Evolutionary conservation across 257 asterid genomes (phyloP).

Genomic region (Rauvolfia tetraphylla): DNA sequence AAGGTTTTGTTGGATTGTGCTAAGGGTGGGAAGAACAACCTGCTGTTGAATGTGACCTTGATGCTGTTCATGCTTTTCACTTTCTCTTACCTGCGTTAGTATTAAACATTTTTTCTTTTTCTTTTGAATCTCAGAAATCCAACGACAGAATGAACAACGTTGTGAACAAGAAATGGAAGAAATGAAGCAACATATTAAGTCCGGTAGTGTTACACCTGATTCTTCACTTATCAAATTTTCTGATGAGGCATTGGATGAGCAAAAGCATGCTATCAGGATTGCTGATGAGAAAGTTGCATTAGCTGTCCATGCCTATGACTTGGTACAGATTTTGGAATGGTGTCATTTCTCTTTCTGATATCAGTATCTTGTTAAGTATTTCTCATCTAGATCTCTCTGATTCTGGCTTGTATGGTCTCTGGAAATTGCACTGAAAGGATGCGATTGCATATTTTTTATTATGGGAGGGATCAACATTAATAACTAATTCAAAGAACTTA

Average conservation of each 20-base stretch:
- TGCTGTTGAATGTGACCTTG: not conserved
- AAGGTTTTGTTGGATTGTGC: not conserved
- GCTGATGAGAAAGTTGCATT: conserved; percentile 95
- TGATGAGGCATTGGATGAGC: conserved; percentile 89
- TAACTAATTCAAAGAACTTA: not conserved
- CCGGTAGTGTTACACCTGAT: conserved; percentile 68
- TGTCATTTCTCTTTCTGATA: not conserved
- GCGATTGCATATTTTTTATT: not conserved
- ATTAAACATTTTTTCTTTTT: conserved; percentile 14
- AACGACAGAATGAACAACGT: conserved; percentile 79
- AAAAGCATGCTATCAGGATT: conserved; percentile 91
- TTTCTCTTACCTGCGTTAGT: conserved; percentile 4
- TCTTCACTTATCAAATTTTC: conserved; percentile 79
- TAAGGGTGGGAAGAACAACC: not conserved
- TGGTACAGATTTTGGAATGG: conserved; percentile 42
- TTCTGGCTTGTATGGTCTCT: not conserved
- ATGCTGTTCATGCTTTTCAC: conserved; percentile 3
- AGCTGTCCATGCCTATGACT: conserved; percentile 88
- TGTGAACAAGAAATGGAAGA: conserved; percentile 88
- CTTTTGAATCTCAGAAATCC: conserved; percentile 51
- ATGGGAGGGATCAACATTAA: not conserved
- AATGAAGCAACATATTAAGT: conserved; percentile 70
- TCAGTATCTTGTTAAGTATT: not conserved
- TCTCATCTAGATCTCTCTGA: not conserved
- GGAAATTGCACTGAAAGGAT: not conserved